phyloP scores from a whole-genome alignment of 345 rosid genomes.

The Lumnitzera racemosa region DNA sequence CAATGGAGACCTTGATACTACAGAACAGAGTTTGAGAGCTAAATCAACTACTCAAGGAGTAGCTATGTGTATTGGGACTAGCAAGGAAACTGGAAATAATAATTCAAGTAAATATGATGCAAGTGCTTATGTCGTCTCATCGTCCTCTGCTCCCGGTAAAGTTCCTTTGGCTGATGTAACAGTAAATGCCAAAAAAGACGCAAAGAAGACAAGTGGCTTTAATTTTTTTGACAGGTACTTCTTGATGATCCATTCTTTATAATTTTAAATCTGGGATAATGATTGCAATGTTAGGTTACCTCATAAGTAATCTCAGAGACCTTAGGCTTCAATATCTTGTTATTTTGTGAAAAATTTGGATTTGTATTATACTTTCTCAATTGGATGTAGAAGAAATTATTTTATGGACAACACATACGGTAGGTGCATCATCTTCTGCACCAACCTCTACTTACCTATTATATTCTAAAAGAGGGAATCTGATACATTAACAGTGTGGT shows the following conservation, averaged over 20 bases:
- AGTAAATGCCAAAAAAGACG: constrained; percentile 26
- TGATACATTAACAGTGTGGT: too few relatives aligned
- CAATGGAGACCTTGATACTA: constrained; percentile 21
- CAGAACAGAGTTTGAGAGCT: not conserved
- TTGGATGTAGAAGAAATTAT: too few relatives aligned
- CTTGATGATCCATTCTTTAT: not conserved
- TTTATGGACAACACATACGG: too few relatives aligned
- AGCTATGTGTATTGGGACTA: constrained; percentile 6
- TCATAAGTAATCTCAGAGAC: not conserved
- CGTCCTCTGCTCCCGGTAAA: constrained; percentile 21
- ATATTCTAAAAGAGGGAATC: too few relatives aligned
- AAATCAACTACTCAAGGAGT: constrained; percentile 10
- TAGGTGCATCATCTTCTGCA: too few relatives aligned
- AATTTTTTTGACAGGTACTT: constrained; percentile 80
- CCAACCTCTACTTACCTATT: too few relatives aligned
- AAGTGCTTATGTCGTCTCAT: constrained; percentile 19
- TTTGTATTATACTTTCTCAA: too few relatives aligned
- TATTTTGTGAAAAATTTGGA: too few relatives aligned
- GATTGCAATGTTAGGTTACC: not conserved
- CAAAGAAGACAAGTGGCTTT: constrained; percentile 37
- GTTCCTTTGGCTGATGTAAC: constrained; percentile 19
- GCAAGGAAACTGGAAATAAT: constrained; percentile 14
- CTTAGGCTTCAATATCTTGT: too few relatives aligned
- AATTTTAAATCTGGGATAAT: not conserved
- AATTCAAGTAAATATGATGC: constrained; percentile 18